phyloP scores from a whole-genome alignment of 306 rosid species.

The Lablab purpureus region DNA sequence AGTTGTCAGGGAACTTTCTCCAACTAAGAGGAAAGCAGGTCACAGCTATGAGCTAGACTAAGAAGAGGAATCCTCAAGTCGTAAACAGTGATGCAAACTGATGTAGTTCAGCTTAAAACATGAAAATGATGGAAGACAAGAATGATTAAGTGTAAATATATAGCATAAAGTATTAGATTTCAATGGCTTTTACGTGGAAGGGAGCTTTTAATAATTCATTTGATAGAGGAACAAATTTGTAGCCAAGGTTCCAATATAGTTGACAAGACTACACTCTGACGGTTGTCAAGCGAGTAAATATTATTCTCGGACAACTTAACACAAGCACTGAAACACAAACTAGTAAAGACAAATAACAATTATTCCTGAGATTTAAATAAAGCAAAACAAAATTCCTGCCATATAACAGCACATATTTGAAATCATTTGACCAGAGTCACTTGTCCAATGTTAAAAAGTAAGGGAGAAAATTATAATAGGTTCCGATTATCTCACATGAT shows the following conservation, averaged over 20 bases:
- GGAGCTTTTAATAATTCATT: conserved; percentile 18
- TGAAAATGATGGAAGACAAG: conserved; percentile 29
- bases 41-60: conserved; percentile 38
- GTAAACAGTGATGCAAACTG: conserved; percentile 35
- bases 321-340: conserved; percentile 6
- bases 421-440: conserved; percentile 33
- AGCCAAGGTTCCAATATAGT: conserved; percentile 21
- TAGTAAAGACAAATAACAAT: conserved; percentile 12
- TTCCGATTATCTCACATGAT: conserved; percentile 17
- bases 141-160: conserved; percentile 36
- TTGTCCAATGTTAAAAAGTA: neutral
- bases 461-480: conserved; percentile 27
- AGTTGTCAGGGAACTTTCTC: conserved; percentile 38
- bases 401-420: conserved; percentile 12
- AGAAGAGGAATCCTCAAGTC: conserved; percentile 40
- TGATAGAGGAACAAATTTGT: conserved; percentile 11
- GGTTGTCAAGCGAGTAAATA: conserved; percentile 1
- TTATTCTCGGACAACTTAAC: conserved; percentile 33
- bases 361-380: neutral
- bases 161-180: conserved; percentile 37
- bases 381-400: neutral
- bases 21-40: conserved; percentile 41
- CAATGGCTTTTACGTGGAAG: conserved; percentile 13
- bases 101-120: conserved; percentile 31
- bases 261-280: neutral